phyloP scores from a whole-genome alignment of 352 stramenopile genomes.

The Phytophthora cajani region DNA sequence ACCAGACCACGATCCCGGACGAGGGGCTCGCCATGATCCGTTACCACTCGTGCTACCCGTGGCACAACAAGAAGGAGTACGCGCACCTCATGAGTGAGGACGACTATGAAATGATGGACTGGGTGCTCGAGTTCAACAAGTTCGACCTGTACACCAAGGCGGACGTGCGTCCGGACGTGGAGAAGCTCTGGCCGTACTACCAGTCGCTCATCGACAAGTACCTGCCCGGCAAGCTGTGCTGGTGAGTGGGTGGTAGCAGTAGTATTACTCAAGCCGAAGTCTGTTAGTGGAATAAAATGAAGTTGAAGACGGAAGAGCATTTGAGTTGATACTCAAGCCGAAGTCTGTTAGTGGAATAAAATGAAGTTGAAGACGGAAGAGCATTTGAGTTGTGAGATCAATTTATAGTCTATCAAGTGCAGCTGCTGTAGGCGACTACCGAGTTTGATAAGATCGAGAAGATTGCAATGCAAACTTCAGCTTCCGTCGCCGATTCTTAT shows the following conservation, averaged over 20 bases:
- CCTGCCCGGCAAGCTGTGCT: conserved; percentile 73
- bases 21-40: conserved; percentile 94
- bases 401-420: no score
- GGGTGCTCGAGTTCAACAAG: conserved; percentile 94
- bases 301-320: no score
- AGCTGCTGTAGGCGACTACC: no score
- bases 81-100: conserved; percentile 85
- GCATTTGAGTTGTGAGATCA: no score
- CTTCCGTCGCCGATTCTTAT: background rate
- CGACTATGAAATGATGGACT: conserved; percentile 89
- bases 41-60: conserved; percentile 94
- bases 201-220: conserved; percentile 93
- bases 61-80: conserved; percentile 95
- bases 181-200: conserved; percentile 94
- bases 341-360: background rate
- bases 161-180: conserved; percentile 75
- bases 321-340: background rate
- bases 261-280: background rate
- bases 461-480: no score
- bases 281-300: background rate
- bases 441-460: no score
- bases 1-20: conserved; percentile 85
- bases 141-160: conserved; percentile 96
- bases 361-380: no score
- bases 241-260: conserved; percentile 39